These are phyloP conservation scores for Gossypium lobatum DNA, from an alignment of 441 rosid genomes.

Conservation along the genomic window DNA sequence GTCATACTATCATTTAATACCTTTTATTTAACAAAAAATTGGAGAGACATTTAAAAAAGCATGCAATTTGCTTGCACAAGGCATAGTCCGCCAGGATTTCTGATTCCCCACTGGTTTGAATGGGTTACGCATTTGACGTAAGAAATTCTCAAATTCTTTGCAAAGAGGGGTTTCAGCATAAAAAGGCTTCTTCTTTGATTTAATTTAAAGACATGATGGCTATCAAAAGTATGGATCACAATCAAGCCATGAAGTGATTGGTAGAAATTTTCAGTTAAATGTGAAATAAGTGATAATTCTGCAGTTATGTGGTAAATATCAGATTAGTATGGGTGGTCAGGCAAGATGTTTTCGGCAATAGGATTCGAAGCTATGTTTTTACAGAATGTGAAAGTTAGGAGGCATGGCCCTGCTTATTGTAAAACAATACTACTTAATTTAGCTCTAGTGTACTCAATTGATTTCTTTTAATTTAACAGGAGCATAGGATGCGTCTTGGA, in stretches of 20 bases:
- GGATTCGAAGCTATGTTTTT: background rate
- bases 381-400: background rate
- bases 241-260: background rate
- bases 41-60: background rate
- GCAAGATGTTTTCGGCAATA: background rate
- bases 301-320: background rate
- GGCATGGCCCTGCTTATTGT: background rate
- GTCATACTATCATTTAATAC: background rate
- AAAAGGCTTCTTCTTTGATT: background rate
- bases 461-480: slow-evolving; percentile 36
- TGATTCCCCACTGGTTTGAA: background rate
- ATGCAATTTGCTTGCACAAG: background rate
- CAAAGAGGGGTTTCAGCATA: background rate
- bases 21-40: background rate
- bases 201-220: background rate
- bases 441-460: background rate
- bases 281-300: background rate
- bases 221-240: background rate
- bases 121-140: background rate
- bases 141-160: slow-evolving; percentile 1
- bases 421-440: background rate
- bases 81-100: background rate
- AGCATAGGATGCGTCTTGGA: slow-evolving; percentile 82
- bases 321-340: background rate
- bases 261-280: background rate